Conservation (phyloP, 2,329 filamentous ascomycete species). For the Botryotinia convoluta region DNA sequence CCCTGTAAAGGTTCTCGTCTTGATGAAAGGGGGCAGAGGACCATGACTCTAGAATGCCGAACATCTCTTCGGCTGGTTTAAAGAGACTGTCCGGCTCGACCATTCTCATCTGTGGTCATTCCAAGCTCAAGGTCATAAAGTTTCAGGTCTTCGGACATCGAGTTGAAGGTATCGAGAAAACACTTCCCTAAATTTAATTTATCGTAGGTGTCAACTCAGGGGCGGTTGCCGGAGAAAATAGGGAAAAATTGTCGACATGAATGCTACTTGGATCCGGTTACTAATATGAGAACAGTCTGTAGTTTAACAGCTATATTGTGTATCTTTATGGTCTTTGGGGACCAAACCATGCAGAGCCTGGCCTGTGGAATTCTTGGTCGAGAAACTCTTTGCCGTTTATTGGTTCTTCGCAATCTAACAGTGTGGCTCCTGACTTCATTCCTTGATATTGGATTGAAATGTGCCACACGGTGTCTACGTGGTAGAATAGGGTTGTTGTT, state of each 20-base stretch:
- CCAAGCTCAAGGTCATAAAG: neutral
- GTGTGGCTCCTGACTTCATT: fast-evolving
- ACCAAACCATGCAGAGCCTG: neutral
- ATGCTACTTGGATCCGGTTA: too few relatives aligned
- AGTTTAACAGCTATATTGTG: neutral
- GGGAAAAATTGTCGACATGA: neutral
- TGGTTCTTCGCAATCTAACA: neutral
- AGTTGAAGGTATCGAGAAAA: neutral
- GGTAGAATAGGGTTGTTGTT: neutral
- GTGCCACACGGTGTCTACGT: fast-evolving
- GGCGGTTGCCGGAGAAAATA: too few relatives aligned
- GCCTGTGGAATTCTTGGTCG: neutral
- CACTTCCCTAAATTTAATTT: neutral
- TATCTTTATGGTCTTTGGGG: neutral
- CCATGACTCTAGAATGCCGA: neutral
- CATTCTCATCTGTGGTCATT: neutral
- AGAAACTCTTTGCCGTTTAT: neutral
- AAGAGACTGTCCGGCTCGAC: neutral
- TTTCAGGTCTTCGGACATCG: neutral
- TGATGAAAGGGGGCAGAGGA: neutral
- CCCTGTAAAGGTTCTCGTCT: neutral
- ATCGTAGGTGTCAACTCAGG: too few relatives aligned
- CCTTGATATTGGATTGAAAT: fast-evolving
- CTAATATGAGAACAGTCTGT: neutral
- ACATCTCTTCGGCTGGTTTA: neutral